Conservation (phyloP, 225 moss, liverwort and hornwort species). For the Polytrichum commune region DNA sequence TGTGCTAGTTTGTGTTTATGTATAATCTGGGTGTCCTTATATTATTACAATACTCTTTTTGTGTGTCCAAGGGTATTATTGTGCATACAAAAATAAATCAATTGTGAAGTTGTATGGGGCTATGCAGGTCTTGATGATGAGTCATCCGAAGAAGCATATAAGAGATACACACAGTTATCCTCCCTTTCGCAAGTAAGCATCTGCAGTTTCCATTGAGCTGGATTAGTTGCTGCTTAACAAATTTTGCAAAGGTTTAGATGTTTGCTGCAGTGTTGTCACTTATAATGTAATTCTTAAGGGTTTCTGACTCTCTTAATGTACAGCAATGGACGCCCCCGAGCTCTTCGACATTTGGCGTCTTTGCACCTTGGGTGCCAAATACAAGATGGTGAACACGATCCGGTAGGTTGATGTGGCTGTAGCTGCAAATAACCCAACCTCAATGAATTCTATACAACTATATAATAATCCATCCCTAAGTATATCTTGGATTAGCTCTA, state of each 20-base stretch:
- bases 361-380: constrained; percentile 66
- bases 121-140: constrained; percentile 68
- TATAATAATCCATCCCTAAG: no score
- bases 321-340: constrained; percentile 71
- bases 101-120: constrained; percentile 1
- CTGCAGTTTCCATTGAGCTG: not conserved
- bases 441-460: no score
- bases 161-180: constrained; percentile 75
- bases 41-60: not conserved
- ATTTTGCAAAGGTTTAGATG: not conserved
- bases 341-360: constrained; percentile 75
- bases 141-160: constrained; percentile 71
- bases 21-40: not conserved
- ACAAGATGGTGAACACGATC: constrained; percentile 77
- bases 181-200: constrained; percentile 68
- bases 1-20: not conserved
- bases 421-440: no score
- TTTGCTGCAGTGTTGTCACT: not conserved
- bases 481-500: no score
- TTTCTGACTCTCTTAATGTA: not conserved
- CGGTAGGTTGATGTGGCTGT: constrained; percentile 42
- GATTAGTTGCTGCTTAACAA: not conserved
- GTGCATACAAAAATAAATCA: no score
- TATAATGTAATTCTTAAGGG: not conserved
- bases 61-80: no score